These are phyloP conservation scores for Rhododendron williamsianum DNA, from an alignment of 148 eudicot genomes.

Conservation along the genomic window DNA sequence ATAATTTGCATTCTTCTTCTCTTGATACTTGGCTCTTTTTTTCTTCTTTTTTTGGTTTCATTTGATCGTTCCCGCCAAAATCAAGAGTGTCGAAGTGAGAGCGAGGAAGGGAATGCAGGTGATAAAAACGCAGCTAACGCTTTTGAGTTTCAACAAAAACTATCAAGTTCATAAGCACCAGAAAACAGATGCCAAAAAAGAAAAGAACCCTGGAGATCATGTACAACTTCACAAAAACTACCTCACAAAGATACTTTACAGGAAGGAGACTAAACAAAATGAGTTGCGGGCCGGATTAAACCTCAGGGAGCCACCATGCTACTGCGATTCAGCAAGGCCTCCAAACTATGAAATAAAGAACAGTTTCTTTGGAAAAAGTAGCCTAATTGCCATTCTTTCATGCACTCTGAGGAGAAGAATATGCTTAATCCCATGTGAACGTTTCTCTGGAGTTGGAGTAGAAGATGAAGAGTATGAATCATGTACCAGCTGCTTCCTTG, in stretches of 20 bases:
- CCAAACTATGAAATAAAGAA: neutral
- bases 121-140: too few relatives aligned
- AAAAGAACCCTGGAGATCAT: neutral
- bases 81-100: too few relatives aligned
- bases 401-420: constrained; percentile 75
- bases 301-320: too few relatives aligned
- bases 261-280: neutral
- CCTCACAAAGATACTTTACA: neutral
- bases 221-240: neutral
- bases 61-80: too few relatives aligned
- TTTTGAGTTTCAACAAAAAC: too few relatives aligned
- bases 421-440: constrained; percentile 67
- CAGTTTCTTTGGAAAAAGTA: neutral
- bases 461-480: constrained; percentile 54
- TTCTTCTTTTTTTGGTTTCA: too few relatives aligned
- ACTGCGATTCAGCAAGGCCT: neutral
- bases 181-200: too few relatives aligned
- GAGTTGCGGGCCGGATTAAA: too few relatives aligned
- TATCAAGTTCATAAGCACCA: too few relatives aligned
- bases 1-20: neutral
- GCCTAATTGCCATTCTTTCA: constrained; percentile 30
- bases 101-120: too few relatives aligned
- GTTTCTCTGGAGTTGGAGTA: constrained; percentile 76
- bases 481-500: neutral
- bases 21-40: neutral